Evolutionary conservation across 2,329 filamentous ascomycete species (phyloP), one percentile per base, ranked within the genome.

Genomic region (Fusarium mexicanum): DNA sequence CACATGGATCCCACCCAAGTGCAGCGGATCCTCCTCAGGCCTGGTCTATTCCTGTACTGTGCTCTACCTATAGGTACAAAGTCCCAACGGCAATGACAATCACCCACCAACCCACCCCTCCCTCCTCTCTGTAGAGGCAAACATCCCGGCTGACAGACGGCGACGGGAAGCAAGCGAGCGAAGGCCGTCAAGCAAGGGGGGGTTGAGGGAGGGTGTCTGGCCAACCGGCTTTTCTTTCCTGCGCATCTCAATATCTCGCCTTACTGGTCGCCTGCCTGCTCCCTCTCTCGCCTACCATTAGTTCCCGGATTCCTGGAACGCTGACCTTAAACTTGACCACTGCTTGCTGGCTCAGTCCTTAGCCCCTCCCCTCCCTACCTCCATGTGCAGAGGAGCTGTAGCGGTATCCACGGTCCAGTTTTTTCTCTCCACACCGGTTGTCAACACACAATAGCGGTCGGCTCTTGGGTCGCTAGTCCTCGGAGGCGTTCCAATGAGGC

Each of bases 161-260:
- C 75, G 67, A 73, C 75, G 75, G 75, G 73, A 77, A 77, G 72
- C 69, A 77, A 77, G 75, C 75, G 75, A 77, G 75, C 73, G 73
- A 74, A 72, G 69, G 55, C 68, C 71, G 72, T 63, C 68, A 72
- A 55, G 61, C 75, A 68, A 74, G 71, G 71, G 64, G 67, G 71
- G 38, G 6, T 29, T 41, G 51, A 41, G 51, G 65, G 33, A 53
- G 41, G 64, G 61, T 70, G 47, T 59, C 74, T 68, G 67, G 69
- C 69, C 72, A 73, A 76, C 64, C 61, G 60, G 65, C 69, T 72
- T 61, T 58, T 63, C 61, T 77, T 69, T 59, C 55, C 55, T 67
- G 61, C 64, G 57, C 72, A 77, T 76, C 75, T 73, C 69, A 71
- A 71, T 75, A 76, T 73, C 75, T 76, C 73, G 69, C 72, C 75